Base-by-base conservation (phyloP, 2,329 filamentous ascomycete species). In the Akanthomyces dipterigenus region DNA sequence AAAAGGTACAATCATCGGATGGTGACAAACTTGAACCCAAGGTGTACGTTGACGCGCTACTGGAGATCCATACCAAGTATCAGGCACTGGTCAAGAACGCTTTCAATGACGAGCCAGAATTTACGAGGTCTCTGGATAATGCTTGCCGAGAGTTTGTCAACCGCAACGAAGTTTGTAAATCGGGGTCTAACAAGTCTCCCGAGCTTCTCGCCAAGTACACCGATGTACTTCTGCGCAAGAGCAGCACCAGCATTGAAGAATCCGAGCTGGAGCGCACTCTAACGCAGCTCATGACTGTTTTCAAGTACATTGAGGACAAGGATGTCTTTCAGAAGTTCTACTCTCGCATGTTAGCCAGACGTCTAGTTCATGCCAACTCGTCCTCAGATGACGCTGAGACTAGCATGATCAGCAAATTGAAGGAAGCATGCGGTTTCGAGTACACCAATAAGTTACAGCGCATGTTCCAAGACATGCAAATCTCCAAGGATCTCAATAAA, bases 251-350 rank as follows among this genome's bases (percentile, higher is more conserved):
- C 68, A 91, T 92, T 16, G 95, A 98, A 71, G 95, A 99, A 71
- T 89, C 90, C 36, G 93, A 99, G 70, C 83, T 98, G 69, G 95
- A 99, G 77, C 88, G 89, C 66, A 89, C 91, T 36, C 80, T 98
- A 34, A 87, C 86, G 22, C 91, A 97, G 73, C 95, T 99, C 69
- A 99, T 99, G 95, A 97, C 93, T 1, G 91, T 99, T 60, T 99
- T 99, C 85, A 98, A 98, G 79, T 99, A 99, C 76, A 98, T 99
- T 65, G 95, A 99, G 73, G 96, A 99, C 77, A 99, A 99, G 81
- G 95, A 99, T 71, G 96, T 99, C 5, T 99, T 99, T 83, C 95
- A 98, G 75, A 99, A 98, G 75, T 99, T 97, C 77, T 99, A 99
- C 77, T 96, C 93, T 2, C 90, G 93, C 65, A 96, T 96, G 88